Conservation (phyloP, 108 stramenopile genomes). For the Hondaea fermentalgiana region DNA sequence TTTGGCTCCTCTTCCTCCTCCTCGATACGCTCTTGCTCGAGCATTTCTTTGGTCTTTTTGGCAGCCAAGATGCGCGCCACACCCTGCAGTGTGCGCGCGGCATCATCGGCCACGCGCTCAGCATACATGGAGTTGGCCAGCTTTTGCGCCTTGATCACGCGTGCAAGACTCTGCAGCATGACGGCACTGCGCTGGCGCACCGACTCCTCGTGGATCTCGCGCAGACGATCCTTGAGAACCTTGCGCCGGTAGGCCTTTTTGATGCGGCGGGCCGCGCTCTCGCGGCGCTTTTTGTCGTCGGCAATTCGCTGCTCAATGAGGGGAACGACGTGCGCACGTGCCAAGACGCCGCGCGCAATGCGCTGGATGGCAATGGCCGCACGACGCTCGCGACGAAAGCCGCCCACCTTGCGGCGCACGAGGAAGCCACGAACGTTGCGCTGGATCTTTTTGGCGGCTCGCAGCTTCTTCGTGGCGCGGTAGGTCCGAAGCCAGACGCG, state of each 20-base stretch:
- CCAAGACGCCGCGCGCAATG: constrained; percentile 34
- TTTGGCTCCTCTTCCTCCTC: background rate
- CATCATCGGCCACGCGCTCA: background rate
- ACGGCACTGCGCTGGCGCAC: background rate
- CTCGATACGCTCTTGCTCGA: background rate
- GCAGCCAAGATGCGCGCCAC: background rate
- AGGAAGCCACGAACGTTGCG: constrained; percentile 65
- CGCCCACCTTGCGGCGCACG: background rate
- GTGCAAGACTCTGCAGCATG: background rate
- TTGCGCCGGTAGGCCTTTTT: background rate
- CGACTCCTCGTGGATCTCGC: background rate
- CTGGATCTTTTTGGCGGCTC: constrained; percentile 62
- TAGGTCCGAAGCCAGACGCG: constrained; percentile 60
- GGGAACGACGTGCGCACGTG: constrained; percentile 38
- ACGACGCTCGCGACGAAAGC: background rate
- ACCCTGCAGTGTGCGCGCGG: background rate
- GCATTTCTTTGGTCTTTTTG: constrained; percentile 1
- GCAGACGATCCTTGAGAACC: background rate
- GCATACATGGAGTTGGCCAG: background rate
- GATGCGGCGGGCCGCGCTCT: background rate
- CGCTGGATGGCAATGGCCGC: constrained; percentile 46
- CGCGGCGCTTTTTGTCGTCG: background rate
- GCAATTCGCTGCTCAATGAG: constrained; percentile 33
- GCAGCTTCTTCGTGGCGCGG: constrained; percentile 48
- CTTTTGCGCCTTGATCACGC: constrained; percentile 11